These are phyloP conservation scores for Trichosporon asahii DNA, from an alignment of 1,284 basidiomycete genomes.

Conservation along the genomic window DNA sequence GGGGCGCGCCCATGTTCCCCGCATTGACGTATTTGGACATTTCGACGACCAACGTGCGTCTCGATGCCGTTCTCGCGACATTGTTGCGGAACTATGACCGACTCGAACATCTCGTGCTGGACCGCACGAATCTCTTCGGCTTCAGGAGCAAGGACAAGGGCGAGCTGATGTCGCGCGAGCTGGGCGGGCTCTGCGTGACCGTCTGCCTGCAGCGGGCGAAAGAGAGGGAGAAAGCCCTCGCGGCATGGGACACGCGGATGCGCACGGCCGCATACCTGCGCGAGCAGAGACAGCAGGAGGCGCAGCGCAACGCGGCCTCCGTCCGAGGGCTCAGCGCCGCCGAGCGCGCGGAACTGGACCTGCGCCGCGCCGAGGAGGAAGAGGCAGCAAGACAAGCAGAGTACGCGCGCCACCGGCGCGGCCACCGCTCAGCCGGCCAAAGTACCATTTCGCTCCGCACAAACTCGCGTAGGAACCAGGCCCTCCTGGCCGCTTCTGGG, in stretches of 20 bases:
- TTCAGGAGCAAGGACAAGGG: slow-evolving; percentile 48
- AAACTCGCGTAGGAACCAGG: slow-evolving; percentile 28
- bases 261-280: slow-evolving; percentile 31
- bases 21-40: slow-evolving; percentile 49
- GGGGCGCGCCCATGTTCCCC: slow-evolving; percentile 41
- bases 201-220: slow-evolving; percentile 46
- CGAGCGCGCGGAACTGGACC: slow-evolving; percentile 5
- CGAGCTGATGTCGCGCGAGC: slow-evolving; percentile 40
- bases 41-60: slow-evolving; percentile 52
- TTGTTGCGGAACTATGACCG: slow-evolving; percentile 38
- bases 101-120: slow-evolving; percentile 51
- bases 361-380: slow-evolving; percentile 23
- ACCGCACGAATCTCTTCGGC: slow-evolving; percentile 52
- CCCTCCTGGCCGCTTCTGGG: slow-evolving; percentile 6
- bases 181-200: slow-evolving; percentile 43
- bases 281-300: slow-evolving; percentile 8
- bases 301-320: slow-evolving; percentile 12
- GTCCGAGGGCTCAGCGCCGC: slow-evolving; percentile 3
- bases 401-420: slow-evolving; percentile 38
- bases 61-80: slow-evolving; percentile 44
- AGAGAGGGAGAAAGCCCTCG: slow-evolving; percentile 47
- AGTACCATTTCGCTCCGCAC: slow-evolving; percentile 49
- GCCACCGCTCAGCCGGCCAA: slow-evolving; percentile 46
- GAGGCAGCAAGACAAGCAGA: slow-evolving; percentile 30
- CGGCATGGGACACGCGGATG: slow-evolving; percentile 42